Evolutionary conservation across 352 stramenopile genomes (phyloP).

Genomic region (Pythium apleroticum): DNA sequence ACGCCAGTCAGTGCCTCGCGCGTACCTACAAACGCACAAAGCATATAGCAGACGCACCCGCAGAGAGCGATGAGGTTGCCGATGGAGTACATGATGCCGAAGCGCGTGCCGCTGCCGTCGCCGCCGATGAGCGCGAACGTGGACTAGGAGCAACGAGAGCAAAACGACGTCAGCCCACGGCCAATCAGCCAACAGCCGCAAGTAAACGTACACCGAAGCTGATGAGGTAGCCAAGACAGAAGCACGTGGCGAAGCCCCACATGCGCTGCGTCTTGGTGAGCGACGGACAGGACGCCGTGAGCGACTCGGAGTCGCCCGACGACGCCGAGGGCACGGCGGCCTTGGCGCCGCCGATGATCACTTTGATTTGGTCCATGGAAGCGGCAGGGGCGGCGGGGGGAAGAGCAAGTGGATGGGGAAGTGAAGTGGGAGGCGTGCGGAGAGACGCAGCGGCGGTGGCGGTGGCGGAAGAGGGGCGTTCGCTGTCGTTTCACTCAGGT

Average conservation of each 20-base stretch:
- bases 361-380: constrained; percentile 74
- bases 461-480: neutral
- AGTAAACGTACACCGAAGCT: constrained; percentile 64
- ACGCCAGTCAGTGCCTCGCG: neutral
- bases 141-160: constrained; percentile 46
- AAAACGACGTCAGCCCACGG: neutral
- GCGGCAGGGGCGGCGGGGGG: neutral
- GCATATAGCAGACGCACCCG: constrained; percentile 38
- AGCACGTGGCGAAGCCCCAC: constrained; percentile 73
- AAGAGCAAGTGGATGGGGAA: neutral
- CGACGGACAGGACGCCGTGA: constrained; percentile 59
- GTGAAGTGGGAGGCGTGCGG: neutral
- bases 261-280: constrained; percentile 71
- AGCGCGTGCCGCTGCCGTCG: constrained; percentile 69
- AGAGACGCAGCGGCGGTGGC: neutral
- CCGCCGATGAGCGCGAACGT: constrained; percentile 77
- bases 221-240: constrained; percentile 78
- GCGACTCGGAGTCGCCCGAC: constrained; percentile 33
- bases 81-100: constrained; percentile 80
- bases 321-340: constrained; percentile 23
- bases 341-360: constrained; percentile 69
- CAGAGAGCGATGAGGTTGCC: constrained; percentile 85
- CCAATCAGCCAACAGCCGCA: constrained; percentile 6
- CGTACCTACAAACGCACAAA: neutral
- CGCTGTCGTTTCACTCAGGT: constrained; percentile 21